Conservation (phyloP, 2,329 filamentous ascomycete genomes). For the Aspergillus sp. region DNA sequence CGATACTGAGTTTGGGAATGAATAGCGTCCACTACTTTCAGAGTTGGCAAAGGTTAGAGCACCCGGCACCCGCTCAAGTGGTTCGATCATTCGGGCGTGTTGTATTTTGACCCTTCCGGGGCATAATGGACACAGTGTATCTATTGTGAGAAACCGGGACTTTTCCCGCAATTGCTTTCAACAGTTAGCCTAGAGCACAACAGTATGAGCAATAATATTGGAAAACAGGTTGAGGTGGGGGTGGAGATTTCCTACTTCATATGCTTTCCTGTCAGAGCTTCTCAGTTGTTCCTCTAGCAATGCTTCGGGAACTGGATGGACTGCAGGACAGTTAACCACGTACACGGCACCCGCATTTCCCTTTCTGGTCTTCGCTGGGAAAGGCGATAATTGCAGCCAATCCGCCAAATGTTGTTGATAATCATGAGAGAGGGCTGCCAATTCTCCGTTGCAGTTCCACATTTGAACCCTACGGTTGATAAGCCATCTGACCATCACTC, state of each 20-base stretch:
- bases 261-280: conserved; percentile 30
- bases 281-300: conserved; percentile 32
- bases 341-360: conserved; percentile 22
- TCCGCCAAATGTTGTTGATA: conserved; percentile 29
- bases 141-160: conserved; percentile 18
- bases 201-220: too few relatives aligned
- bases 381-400: conserved; percentile 28
- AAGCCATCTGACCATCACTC: conserved; percentile 24
- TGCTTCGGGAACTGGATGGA: conserved; percentile 31
- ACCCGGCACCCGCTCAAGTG: conserved; percentile 27
- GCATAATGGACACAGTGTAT: conserved; percentile 34
- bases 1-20: conserved; percentile 19
- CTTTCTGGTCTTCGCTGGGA: conserved; percentile 4
- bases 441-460: conserved; percentile 28
- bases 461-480: conserved; percentile 28
- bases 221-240: not conserved
- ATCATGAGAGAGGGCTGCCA: conserved; percentile 24
- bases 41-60: conserved; percentile 21
- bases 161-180: conserved; percentile 20
- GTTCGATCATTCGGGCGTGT: conserved; percentile 35
- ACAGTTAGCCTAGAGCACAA: not conserved
- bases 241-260: conserved; percentile 25
- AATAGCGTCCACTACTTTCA: conserved; percentile 17
- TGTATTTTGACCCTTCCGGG: conserved; percentile 31
- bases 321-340: conserved; percentile 35